Evolutionary conservation across 2,329 filamentous ascomycete genomes (phyloP), one percentile per base, ranked within the genome.

Genomic region (Fusarium buxicola): DNA sequence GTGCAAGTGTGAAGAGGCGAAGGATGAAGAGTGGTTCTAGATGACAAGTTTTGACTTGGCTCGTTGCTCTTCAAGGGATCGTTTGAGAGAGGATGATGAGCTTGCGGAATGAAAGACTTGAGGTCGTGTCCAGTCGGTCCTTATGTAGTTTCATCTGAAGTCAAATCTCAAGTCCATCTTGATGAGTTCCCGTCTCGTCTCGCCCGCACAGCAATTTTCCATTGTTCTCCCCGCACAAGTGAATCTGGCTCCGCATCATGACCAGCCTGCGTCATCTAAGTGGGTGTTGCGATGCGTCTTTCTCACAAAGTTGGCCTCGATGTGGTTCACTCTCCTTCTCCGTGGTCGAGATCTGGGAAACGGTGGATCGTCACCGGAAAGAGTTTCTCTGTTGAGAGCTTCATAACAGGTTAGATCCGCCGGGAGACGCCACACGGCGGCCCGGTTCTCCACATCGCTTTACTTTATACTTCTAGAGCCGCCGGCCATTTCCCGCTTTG

Each of bases 231-330:
- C 66, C 68, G 55, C 66, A 65, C 43, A 36, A 58, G 58, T 38
- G 40, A 49, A 59, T 27, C 44, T 40, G 40, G 48, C 38, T 27
- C 35, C 30, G 38, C 55, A 31, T 40, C 53, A 49, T 58, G 58
- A 51, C 69, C 67, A 71, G 71, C 71, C 59, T 63, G 58, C 49
- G 59, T 55, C 46, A 57, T 55, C 43, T 63, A 51, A 58, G 56
- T 59, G 51, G 54, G 25, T 55, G 64, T 67, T 65, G 57, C 57
- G 30, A 41, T 54, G 30, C 47, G 46, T 47, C 63, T 61, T 55
- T 64, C 53, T 60, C 58, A 56, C 57, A 51, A 31, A 65, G 40
- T 63, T 68, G 49, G 53, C 44, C 53, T 45, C 31, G 41, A 48
- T 41, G 52, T 54, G 48, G 55, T 63, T 60, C 57, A 57, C 35